These are phyloP conservation scores for Calycina herbarum DNA, from an alignment of 2,329 filamentous ascomycete genomes.

Conservation along the genomic window DNA sequence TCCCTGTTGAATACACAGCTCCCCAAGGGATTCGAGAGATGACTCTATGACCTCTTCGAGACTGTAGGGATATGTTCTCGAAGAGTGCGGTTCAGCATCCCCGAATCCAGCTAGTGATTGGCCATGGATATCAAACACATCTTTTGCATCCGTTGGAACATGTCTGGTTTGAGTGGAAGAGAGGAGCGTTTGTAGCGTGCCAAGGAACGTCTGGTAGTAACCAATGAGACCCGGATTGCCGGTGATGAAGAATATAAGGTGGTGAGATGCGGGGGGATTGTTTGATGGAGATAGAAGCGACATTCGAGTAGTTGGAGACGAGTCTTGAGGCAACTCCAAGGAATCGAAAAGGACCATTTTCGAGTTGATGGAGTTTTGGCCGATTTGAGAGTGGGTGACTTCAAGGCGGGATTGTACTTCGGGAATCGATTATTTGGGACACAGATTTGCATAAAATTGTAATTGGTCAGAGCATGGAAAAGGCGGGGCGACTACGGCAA, in stretches of 20 bases:
- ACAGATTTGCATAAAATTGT: too few relatives aligned
- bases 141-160: conserved; percentile 9
- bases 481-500: too few relatives aligned
- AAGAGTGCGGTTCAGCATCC: conserved; percentile 52
- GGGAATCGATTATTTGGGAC: too few relatives aligned
- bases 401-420: too few relatives aligned
- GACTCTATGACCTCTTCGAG: conserved; percentile 53
- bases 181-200: conserved; percentile 55
- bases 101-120: conserved; percentile 57
- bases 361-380: background rate
- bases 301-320: conserved; percentile 21
- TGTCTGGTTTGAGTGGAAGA: conserved; percentile 43
- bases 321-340: background rate
- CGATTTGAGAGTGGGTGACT: too few relatives aligned
- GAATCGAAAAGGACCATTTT: background rate
- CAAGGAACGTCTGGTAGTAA: conserved; percentile 71
- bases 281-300: conserved; percentile 22
- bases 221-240: conserved; percentile 76
- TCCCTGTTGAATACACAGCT: conserved; percentile 30
- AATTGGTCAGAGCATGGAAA: too few relatives aligned
- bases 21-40: conserved; percentile 23
- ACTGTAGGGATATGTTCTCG: conserved; percentile 43
- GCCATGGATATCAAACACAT: conserved; percentile 51
- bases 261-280: conserved; percentile 20
- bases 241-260: conserved; percentile 69